Evolutionary conservation across 2,329 filamentous ascomycete species (phyloP).

Genomic region (Fusarium sarcochroum): DNA sequence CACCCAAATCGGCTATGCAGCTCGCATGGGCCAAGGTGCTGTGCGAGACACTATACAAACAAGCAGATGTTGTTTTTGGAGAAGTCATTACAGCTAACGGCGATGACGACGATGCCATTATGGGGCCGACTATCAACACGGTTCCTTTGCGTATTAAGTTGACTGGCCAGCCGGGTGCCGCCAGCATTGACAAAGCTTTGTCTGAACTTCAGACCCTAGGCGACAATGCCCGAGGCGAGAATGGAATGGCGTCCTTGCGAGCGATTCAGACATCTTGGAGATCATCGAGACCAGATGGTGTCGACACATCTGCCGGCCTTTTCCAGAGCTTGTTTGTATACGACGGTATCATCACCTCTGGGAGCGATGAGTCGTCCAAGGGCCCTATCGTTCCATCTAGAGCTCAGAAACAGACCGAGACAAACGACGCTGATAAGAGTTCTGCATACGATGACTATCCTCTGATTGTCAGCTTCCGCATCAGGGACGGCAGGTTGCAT

Average conservation of each 20-base stretch:
- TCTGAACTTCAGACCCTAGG: neutral
- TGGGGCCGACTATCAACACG: constrained; percentile 28
- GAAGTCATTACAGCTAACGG: constrained; percentile 13
- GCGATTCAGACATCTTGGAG: constrained; percentile 25
- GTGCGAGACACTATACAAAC: constrained; percentile 8
- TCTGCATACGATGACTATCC: constrained; percentile 29
- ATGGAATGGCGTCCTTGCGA: constrained; percentile 27
- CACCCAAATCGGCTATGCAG: constrained; percentile 12
- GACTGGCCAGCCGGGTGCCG: accelerated
- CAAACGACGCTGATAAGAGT: neutral
- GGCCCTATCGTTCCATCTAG: neutral
- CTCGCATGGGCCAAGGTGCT: constrained; percentile 24
- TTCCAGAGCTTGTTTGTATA: constrained; percentile 36
- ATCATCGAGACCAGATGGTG: neutral
- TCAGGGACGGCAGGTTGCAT: constrained; percentile 6
- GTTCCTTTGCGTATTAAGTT: constrained; percentile 8
- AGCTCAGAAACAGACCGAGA: neutral
- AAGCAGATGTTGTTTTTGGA: constrained; percentile 17
- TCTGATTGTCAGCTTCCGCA: constrained; percentile 28
- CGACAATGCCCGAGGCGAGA: constrained; percentile 12
- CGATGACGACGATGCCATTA: neutral
- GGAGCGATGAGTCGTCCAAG: neutral
- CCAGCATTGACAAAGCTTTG: neutral
- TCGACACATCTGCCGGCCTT: neutral
- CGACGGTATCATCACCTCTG: constrained; percentile 9